phyloP scores from a whole-genome alignment of 208 protist species.

The Wallacemonas collosoma region DNA sequence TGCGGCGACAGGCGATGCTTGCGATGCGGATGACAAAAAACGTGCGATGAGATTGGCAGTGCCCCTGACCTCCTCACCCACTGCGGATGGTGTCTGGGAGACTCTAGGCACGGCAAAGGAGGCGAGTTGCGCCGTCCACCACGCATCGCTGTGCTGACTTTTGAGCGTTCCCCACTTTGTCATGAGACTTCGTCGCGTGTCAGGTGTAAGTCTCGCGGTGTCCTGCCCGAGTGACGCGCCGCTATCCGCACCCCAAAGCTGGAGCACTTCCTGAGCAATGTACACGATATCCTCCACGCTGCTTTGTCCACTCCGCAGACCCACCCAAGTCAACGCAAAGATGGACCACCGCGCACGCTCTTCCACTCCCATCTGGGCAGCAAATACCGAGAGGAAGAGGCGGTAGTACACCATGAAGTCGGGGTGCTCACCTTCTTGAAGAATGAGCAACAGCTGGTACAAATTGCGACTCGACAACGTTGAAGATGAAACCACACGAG shows the following conservation, averaged over 20 bases:
- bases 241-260: conserved; percentile 23
- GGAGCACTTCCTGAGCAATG: conserved; percentile 41
- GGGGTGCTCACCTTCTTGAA: conserved; percentile 73
- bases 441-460: conserved; percentile 53
- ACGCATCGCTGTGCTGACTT: conserved; percentile 27
- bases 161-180: conserved; percentile 42
- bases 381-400: conserved; percentile 34
- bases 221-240: neutral
- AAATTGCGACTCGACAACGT: conserved; percentile 60
- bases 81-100: neutral
- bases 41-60: neutral
- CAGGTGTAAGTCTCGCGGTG: conserved; percentile 13
- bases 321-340: conserved; percentile 43
- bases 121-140: conserved; percentile 20
- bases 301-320: conserved; percentile 19
- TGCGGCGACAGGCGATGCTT: neutral
- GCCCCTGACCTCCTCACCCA: neutral
- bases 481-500: neutral
- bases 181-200: conserved; percentile 32
- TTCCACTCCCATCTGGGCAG: conserved; percentile 20
- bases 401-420: conserved; percentile 72
- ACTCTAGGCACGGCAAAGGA: too few species aligned
- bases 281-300: conserved; percentile 34
- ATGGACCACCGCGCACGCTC: conserved; percentile 48
- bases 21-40: conserved; percentile 1